Percentiles rank a stretch among this genome's conserved stretches.
Evolutionary conservation across 352 stramenopile genomes (phyloP).

Genomic region (Phytophthora sp.): DNA sequence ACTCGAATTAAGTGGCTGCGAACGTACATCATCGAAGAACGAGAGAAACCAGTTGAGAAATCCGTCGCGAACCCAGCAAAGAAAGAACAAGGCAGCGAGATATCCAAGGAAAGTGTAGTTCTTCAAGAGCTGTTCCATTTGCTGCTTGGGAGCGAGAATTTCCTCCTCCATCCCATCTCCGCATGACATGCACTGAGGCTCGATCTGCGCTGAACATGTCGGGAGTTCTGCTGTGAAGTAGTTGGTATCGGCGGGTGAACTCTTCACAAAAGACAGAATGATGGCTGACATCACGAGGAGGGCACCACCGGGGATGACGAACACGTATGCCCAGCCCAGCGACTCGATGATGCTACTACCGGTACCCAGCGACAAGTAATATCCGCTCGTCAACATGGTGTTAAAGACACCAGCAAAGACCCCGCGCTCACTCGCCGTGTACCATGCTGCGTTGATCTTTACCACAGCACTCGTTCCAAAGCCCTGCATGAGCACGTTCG

Average conservation of each 20-base stretch:
- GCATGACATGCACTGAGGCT: slow-evolving; percentile 15
- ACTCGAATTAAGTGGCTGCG: slow-evolving; percentile 43
- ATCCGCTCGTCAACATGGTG: slow-evolving; percentile 78
- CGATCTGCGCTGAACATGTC: slow-evolving; percentile 27
- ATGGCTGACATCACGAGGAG: slow-evolving; percentile 63
- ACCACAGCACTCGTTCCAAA: slow-evolving; percentile 85
- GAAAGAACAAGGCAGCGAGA: slow-evolving; percentile 69
- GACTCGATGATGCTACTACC: slow-evolving; percentile 67
- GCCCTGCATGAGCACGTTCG: slow-evolving; percentile 73
- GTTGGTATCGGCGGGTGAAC: slow-evolving; percentile 55
- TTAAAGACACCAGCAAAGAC: slow-evolving; percentile 82
- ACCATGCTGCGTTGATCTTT: slow-evolving; percentile 87
- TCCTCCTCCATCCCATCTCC: slow-evolving; percentile 1
- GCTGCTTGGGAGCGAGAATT: slow-evolving; percentile 22
- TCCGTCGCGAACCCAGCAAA: slow-evolving; percentile 71
- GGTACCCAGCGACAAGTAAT: slow-evolving; percentile 72
- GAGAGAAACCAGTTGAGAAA: slow-evolving; percentile 84
- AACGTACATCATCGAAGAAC: slow-evolving; percentile 74
- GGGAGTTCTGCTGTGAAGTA: slow-evolving; percentile 36
- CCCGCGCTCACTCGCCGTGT: slow-evolving; percentile 62
- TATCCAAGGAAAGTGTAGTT: slow-evolving; percentile 79
- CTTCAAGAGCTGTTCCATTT: slow-evolving; percentile 59
- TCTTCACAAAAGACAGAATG: slow-evolving; percentile 64
- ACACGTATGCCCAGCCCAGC: slow-evolving; percentile 74
- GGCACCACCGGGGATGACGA: slow-evolving; percentile 61